Evolutionary conservation across 768 basidiomycete species (phyloP).

Genomic region (Cyclocybe cylindracea): DNA sequence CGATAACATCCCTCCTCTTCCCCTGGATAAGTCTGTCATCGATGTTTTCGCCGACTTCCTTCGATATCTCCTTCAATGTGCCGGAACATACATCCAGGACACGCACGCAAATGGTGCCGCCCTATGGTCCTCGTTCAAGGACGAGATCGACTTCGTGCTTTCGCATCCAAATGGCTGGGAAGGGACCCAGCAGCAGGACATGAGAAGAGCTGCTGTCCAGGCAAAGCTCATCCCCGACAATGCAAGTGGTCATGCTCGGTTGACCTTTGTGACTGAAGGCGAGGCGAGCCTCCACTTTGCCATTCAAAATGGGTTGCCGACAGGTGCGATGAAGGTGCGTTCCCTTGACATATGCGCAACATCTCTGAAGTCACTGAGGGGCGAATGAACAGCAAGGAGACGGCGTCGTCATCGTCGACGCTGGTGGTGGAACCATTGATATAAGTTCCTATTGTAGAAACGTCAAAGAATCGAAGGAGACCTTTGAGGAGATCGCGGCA

Average conservation of each 20-base stretch:
- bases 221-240: constrained; percentile 50
- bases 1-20: constrained; percentile 35
- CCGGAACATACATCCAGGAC: constrained; percentile 37
- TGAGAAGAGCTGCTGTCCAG: constrained; percentile 49
- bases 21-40: constrained; percentile 17
- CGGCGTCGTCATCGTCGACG: constrained; percentile 55
- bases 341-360: no score
- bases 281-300: constrained; percentile 65
- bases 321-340: constrained; percentile 32
- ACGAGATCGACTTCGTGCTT: constrained; percentile 41
- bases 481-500: constrained; percentile 50
- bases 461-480: constrained; percentile 14
- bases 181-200: constrained; percentile 51
- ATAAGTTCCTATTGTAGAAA: constrained; percentile 49
- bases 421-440: constrained; percentile 64
- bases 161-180: constrained; percentile 61
- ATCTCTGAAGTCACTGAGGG: background rate
- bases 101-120: constrained; percentile 36
- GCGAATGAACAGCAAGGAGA: constrained; percentile 35
- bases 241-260: constrained; percentile 36
- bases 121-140: constrained; percentile 35
- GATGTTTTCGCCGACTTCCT: constrained; percentile 47
- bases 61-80: constrained; percentile 38
- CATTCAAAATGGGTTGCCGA: constrained; percentile 37
- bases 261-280: constrained; percentile 62